Percentiles rank a stretch among this genome's conserved stretches.
Conservation (phyloP, 2,329 filamentous ascomycete genomes). For the Trichoderma cornu-damae region DNA sequence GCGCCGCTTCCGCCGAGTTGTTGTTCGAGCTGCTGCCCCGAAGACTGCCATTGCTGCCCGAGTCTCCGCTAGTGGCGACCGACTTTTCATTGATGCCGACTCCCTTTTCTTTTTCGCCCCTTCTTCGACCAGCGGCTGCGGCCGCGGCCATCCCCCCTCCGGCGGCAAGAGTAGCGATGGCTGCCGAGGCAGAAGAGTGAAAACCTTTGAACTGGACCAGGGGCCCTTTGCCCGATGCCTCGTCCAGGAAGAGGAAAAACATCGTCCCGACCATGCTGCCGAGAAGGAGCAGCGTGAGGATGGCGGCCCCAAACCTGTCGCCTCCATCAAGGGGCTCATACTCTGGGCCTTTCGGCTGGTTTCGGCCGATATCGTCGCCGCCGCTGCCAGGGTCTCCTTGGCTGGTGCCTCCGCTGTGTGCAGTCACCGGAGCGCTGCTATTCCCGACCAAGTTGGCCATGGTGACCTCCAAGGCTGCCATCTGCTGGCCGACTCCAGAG, state of each 20-base stretch:
- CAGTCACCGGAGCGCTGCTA: conserved; percentile 40
- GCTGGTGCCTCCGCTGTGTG: conserved; percentile 54
- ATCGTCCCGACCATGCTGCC: conserved; percentile 50
- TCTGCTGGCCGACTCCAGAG: conserved; percentile 63
- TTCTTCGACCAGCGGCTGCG: conserved; percentile 22
- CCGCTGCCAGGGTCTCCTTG: conserved; percentile 43
- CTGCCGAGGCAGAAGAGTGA: conserved; percentile 21
- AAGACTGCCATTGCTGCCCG: conserved; percentile 23
- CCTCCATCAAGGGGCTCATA: conserved; percentile 42
- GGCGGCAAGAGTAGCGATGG: conserved; percentile 23
- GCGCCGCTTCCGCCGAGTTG: conserved; percentile 9
- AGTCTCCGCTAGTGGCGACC: conserved; percentile 1
- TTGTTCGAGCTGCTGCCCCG: conserved; percentile 23
- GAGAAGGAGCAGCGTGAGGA: conserved; percentile 56
- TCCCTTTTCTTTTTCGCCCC: conserved; percentile 6
- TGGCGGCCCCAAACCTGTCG: conserved; percentile 64
- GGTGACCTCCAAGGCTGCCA: conserved; percentile 62
- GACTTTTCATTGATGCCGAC: conserved; percentile 25
- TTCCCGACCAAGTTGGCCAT: conserved; percentile 54
- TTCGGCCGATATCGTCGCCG: conserved; percentile 42
- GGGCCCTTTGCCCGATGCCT: conserved; percentile 35
- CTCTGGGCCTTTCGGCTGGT: conserved; percentile 25
- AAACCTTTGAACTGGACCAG: conserved; percentile 32
- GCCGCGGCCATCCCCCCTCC: conserved; percentile 24
- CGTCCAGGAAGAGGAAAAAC: conserved; percentile 46